phyloP scores from a whole-genome alignment of 352 stramenopile genomes.

The Pythium brachiatum region DNA sequence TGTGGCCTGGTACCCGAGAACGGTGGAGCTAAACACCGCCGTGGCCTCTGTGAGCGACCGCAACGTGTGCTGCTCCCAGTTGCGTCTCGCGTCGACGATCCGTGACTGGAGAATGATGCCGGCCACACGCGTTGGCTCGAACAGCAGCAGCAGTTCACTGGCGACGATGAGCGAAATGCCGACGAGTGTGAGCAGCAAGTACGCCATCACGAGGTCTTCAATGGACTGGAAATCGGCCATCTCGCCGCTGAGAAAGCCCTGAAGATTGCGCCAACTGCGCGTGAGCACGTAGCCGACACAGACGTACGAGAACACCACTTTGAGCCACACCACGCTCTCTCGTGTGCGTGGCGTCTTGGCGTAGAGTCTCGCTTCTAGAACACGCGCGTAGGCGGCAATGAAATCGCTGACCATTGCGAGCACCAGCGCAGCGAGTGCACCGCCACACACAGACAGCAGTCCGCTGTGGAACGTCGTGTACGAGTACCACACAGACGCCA shows the following conservation, averaged over 20 bases:
- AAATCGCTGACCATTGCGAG: conserved; percentile 61
- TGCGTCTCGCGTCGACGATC: conserved; percentile 61
- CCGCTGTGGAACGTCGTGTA: conserved; percentile 55
- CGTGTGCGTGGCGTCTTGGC: conserved; percentile 30
- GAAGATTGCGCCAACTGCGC: conserved; percentile 40
- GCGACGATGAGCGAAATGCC: conserved; percentile 72
- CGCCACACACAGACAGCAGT: conserved; percentile 42
- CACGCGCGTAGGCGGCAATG: conserved; percentile 46
- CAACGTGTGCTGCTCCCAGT: conserved; percentile 60
- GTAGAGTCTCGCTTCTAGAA: conserved; percentile 46
- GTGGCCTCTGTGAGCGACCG: conserved; percentile 63
- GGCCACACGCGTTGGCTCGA: conserved; percentile 49
- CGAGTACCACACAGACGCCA: conserved; percentile 63
- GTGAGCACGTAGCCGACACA: conserved; percentile 70
- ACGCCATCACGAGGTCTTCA: conserved; percentile 68
- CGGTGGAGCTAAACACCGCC: conserved; percentile 51
- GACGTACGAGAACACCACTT: conserved; percentile 59
- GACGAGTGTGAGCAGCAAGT: conserved; percentile 69
- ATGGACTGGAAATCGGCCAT: conserved; percentile 35
- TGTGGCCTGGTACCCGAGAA: conserved; percentile 52
- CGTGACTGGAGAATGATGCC: conserved; percentile 67
- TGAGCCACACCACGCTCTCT: conserved; percentile 60
- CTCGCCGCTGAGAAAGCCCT: conserved; percentile 41
- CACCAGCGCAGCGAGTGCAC: conserved; percentile 35
- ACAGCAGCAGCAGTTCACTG: conserved; percentile 74